Conservation (phyloP, 257 asterid genomes). For the Paraleonurus japonicus region DNA sequence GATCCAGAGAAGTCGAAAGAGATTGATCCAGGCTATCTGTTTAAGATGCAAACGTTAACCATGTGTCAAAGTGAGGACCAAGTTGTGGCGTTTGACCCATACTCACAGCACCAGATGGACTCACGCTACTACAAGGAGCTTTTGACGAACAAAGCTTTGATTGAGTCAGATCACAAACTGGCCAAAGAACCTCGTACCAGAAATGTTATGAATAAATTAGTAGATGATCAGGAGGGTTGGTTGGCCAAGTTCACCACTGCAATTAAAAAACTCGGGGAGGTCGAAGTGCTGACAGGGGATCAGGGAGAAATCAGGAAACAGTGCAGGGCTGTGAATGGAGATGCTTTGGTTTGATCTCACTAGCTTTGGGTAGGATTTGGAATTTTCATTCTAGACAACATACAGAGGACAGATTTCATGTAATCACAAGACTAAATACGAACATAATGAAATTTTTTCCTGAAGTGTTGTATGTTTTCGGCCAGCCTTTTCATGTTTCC, state of each 20-base stretch:
- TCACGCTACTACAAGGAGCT: constrained; percentile 49
- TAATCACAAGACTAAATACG: background rate
- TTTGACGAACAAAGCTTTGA: constrained; percentile 38
- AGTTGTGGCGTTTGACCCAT: constrained; percentile 46
- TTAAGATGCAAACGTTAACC: constrained; percentile 34
- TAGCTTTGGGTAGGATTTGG: constrained; percentile 12
- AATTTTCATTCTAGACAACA: constrained; percentile 7
- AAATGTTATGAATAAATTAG: constrained; percentile 35
- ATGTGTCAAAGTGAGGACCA: constrained; percentile 34
- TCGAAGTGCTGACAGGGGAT: constrained; percentile 51
- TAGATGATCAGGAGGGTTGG: constrained; percentile 48
- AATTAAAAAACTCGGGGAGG: constrained; percentile 35
- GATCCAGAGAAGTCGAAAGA: constrained; percentile 28
- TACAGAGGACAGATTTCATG: constrained; percentile 11
- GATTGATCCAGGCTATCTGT: constrained; percentile 38
- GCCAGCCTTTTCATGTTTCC: background rate
- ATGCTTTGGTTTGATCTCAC: constrained; percentile 6
- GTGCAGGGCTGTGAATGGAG: constrained; percentile 49
- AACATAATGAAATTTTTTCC: background rate
- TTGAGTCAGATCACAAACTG: constrained; percentile 56
- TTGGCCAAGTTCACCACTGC: constrained; percentile 38
- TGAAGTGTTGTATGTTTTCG: background rate
- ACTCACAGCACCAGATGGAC: constrained; percentile 59
- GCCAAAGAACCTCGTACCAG: constrained; percentile 34
- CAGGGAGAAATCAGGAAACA: constrained; percentile 62